Evolutionary conservation across 257 asterid genomes (phyloP).

Genomic region (Solanum verrucosum): DNA sequence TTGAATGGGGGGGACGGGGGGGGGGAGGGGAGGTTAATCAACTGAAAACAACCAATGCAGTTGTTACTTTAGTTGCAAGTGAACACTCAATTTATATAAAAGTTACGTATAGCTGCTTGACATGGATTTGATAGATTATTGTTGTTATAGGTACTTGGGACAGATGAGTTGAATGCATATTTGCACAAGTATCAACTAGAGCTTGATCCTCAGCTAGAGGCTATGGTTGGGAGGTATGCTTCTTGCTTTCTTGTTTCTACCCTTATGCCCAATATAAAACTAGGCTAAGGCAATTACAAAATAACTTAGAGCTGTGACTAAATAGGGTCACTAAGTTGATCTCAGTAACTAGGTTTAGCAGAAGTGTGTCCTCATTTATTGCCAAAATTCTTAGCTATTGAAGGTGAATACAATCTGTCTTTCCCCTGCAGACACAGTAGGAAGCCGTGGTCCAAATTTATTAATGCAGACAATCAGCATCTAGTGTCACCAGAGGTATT

Average conservation of each 20-base stretch:
- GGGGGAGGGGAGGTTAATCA: not conserved
- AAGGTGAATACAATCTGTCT: not conserved
- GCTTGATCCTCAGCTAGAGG: slow-evolving; percentile 86
- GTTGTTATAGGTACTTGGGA: slow-evolving; percentile 74
- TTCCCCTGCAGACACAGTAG: slow-evolving; percentile 62
- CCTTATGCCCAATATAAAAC: not conserved
- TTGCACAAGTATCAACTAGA: slow-evolving; percentile 75
- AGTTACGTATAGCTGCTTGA: not conserved
- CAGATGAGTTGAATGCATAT: slow-evolving; percentile 91
- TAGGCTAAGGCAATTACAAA: not conserved
- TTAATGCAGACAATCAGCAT: slow-evolving; percentile 79
- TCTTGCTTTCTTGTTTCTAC: not conserved
- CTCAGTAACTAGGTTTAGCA: not conserved
- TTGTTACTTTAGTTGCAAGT: not conserved
- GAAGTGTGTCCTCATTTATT: not conserved
- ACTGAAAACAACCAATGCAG: not conserved
- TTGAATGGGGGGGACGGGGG: not conserved
- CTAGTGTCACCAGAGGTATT: slow-evolving; percentile 85
- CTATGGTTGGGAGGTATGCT: slow-evolving; percentile 85
- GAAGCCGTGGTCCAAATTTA: slow-evolving; percentile 89
- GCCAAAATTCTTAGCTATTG: slow-evolving; percentile 1
- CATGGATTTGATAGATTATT: slow-evolving; percentile 10
- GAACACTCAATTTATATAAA: not conserved
- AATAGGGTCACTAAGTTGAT: not conserved
- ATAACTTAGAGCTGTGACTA: not conserved